Evolutionary conservation across 768 basidiomycete genomes (phyloP).

Genomic region (Auricularia sp.): DNA sequence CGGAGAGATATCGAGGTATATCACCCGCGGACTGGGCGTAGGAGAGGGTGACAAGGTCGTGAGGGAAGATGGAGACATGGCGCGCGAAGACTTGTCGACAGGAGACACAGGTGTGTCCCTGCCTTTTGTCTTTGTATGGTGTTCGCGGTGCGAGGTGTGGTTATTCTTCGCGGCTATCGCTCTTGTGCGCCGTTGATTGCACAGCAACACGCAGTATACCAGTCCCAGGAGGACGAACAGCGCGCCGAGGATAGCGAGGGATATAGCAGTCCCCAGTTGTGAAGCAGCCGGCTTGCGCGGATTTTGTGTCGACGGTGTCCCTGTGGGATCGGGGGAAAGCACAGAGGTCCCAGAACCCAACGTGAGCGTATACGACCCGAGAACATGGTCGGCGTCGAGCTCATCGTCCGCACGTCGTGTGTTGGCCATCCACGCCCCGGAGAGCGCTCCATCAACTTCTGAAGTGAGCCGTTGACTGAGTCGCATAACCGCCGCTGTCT

Average conservation of each 20-base stretch:
- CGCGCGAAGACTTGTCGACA: too few relatives aligned
- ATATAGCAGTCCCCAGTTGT: neutral
- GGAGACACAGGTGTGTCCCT: too few relatives aligned
- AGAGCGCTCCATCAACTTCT: too few relatives aligned
- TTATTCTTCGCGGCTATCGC: neutral
- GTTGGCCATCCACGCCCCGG: too few relatives aligned
- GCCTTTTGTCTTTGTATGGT: neutral
- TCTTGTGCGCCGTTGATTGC: neutral
- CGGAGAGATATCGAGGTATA: neutral
- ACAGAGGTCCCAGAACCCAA: neutral
- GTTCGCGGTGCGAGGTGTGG: neutral
- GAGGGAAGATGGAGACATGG: too few relatives aligned
- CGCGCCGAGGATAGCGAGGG: neutral
- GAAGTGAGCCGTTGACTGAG: too few relatives aligned
- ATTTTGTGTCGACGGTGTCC: neutral
- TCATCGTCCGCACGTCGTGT: too few relatives aligned
- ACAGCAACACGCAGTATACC: neutral
- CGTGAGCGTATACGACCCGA: neutral
- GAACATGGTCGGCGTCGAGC: too few relatives aligned
- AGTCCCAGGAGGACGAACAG: neutral
- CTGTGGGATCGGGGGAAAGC: neutral
- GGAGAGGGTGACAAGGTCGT: neutral
- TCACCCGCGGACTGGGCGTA: neutral
- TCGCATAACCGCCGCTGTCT: too few relatives aligned
- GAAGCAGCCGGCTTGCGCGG: neutral